Conservation (phyloP, 2,329 filamentous ascomycete species). For the Talaromyces sp. region DNA sequence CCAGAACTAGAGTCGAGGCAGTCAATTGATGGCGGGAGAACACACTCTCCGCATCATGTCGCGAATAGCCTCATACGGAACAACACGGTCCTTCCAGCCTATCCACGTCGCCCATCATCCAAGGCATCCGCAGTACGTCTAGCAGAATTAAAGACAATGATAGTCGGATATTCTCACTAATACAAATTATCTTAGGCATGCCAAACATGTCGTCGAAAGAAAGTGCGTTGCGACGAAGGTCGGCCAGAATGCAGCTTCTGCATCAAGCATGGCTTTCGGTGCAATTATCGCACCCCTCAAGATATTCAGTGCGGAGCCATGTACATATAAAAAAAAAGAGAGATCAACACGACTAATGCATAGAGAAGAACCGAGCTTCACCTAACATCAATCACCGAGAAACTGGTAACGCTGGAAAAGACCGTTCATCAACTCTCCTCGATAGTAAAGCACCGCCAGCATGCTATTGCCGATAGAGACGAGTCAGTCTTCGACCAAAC, state of each 20-base stretch:
- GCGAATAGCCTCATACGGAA: neutral
- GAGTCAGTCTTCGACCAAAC: neutral
- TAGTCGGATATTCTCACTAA: neutral
- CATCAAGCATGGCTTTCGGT: conserved; percentile 1
- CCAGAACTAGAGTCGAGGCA: neutral
- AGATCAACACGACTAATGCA: neutral
- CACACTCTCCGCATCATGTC: neutral
- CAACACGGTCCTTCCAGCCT: neutral
- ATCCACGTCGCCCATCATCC: neutral
- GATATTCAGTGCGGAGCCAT: neutral
- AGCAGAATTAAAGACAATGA: neutral
- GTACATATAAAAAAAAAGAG: neutral
- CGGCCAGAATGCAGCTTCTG: conserved; percentile 2
- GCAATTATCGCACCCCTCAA: neutral
- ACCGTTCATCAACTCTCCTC: neutral
- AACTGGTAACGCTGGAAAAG: neutral
- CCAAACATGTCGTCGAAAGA: conserved; percentile 2
- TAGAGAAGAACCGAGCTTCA: neutral
- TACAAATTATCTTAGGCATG: neutral
- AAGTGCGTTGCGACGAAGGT: conserved; percentile 2
- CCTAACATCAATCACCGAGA: neutral
- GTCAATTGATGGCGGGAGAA: neutral
- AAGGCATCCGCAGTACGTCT: neutral
- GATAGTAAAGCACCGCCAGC: neutral
- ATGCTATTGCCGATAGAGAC: neutral